Evolutionary conservation across 2,329 filamentous ascomycete genomes (phyloP).

Genomic region (Eutypella sp.): DNA sequence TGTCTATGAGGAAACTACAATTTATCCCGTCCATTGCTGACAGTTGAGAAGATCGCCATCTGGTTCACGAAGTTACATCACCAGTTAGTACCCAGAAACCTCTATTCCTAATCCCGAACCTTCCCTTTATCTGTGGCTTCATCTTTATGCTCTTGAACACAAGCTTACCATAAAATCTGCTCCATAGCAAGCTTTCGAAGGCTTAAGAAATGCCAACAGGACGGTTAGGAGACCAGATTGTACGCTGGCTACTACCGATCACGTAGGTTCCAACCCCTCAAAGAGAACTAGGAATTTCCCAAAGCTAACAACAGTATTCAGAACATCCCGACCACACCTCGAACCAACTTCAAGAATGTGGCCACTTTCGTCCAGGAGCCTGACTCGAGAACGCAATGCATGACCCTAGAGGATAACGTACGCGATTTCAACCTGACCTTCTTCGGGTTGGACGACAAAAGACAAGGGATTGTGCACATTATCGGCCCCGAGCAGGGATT

Average conservation of each 20-base stretch:
- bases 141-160: too few relatives aligned
- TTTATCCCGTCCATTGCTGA: slow-evolving; percentile 8
- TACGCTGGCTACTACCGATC: slow-evolving; percentile 93
- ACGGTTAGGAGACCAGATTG: slow-evolving; percentile 91
- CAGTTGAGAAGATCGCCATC: slow-evolving; percentile 67
- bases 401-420: slow-evolving; percentile 95
- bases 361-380: slow-evolving; percentile 91
- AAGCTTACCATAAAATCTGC: slow-evolving; percentile 10
- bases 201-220: slow-evolving; percentile 81
- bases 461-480: slow-evolving; percentile 97
- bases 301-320: slow-evolving; percentile 32
- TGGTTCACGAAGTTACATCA: slow-evolving; percentile 97
- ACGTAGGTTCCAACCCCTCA: slow-evolving; percentile 56
- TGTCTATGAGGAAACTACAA: slow-evolving; percentile 22
- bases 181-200: slow-evolving; percentile 88
- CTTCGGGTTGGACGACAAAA: slow-evolving; percentile 92
- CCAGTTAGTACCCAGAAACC: slow-evolving; percentile 55
- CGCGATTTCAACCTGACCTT: slow-evolving; percentile 95
- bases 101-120: too few relatives aligned
- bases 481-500: slow-evolving; percentile 99
- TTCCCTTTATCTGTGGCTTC: too few relatives aligned
- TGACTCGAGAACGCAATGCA: slow-evolving; percentile 88
- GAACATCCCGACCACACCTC: slow-evolving; percentile 90
- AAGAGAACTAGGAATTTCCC: background rate
- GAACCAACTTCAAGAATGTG: slow-evolving; percentile 91